Conservation (phyloP, 1,284 basidiomycete species). For the Ustilago tritici region DNA sequence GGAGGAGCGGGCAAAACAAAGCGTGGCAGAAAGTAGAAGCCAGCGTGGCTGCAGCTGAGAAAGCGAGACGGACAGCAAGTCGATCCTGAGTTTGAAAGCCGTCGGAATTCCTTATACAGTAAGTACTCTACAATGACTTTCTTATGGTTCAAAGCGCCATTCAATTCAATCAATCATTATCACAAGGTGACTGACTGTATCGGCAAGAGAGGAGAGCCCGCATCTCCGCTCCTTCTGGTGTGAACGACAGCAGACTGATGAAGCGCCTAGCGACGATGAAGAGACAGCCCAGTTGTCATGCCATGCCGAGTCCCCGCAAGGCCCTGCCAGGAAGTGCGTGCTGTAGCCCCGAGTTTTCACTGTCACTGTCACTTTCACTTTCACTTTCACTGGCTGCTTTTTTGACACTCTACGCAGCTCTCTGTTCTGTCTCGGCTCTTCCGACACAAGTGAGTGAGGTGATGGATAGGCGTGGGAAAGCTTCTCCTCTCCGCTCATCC, state of each 20-base stretch:
- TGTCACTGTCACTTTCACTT: background rate
- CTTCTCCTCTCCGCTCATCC: background rate
- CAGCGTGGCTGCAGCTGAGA: conserved; percentile 6
- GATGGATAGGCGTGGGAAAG: conserved; percentile 2
- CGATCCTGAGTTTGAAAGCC: conserved; percentile 11
- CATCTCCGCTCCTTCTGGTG: background rate
- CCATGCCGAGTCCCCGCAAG: background rate
- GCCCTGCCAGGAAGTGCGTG: background rate
- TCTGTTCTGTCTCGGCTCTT: background rate
- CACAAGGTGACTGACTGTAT: no score
- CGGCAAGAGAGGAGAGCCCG: no score
- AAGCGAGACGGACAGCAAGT: conserved; percentile 13
- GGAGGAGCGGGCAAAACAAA: conserved; percentile 6
- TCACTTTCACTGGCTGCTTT: background rate
- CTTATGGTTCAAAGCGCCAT: background rate
- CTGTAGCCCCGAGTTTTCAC: conserved; percentile 2
- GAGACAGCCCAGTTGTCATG: background rate
- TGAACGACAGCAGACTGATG: background rate
- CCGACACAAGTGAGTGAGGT: background rate
- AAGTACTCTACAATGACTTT: no score
- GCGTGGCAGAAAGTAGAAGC: background rate
- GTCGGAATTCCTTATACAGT: background rate
- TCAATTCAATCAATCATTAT: background rate
- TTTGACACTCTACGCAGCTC: background rate
- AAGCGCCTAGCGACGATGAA: background rate